phyloP scores from a whole-genome alignment of 768 basidiomycete genomes.

The Cystobasidium ongulense region DNA sequence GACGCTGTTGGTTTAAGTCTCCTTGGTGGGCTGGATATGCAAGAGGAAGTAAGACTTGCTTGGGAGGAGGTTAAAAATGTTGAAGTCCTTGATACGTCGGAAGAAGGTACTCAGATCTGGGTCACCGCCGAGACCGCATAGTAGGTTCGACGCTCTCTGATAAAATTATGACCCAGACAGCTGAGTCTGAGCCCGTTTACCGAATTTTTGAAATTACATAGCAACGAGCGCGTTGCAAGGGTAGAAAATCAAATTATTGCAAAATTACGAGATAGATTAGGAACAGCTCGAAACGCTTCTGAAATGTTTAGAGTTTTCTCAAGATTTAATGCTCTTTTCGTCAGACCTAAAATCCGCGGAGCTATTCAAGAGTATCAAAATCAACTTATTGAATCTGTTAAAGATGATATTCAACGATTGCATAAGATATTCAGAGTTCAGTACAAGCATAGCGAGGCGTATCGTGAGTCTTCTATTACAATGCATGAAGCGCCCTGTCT shows the following conservation, averaged over 20 bases:
- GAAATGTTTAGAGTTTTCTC: slow-evolving; percentile 99
- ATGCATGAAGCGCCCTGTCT: neutral
- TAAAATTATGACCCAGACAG: too few relatives aligned
- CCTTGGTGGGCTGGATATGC: slow-evolving; percentile 79
- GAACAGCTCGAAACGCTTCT: slow-evolving; percentile 91
- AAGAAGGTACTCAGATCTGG: slow-evolving; percentile 96
- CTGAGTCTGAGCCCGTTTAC: neutral
- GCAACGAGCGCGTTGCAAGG: slow-evolving; percentile 85
- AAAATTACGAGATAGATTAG: slow-evolving; percentile 76
- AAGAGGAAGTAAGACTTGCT: slow-evolving; percentile 89
- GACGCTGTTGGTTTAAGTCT: slow-evolving; percentile 58
- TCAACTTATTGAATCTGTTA: slow-evolving; percentile 95
- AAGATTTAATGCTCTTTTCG: slow-evolving; percentile 94
- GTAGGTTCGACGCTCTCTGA: slow-evolving; percentile 19
- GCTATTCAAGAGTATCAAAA: slow-evolving; percentile 99
- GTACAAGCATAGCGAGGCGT: slow-evolving; percentile 74
- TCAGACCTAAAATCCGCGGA: slow-evolving; percentile 83
- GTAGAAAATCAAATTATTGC: slow-evolving; percentile 99
- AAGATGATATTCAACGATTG: slow-evolving; percentile 89
- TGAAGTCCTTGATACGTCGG: slow-evolving; percentile 87
- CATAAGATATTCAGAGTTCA: slow-evolving; percentile 98
- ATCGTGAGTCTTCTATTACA: neutral
- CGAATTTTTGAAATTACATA: neutral
- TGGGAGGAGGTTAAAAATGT: slow-evolving; percentile 97
- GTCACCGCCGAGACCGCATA: slow-evolving; percentile 94